Evolutionary conservation across 441 rosid genomes (phyloP), one percentile per base, ranked within the genome.

Genomic region (Mallotus japonicus): DNA sequence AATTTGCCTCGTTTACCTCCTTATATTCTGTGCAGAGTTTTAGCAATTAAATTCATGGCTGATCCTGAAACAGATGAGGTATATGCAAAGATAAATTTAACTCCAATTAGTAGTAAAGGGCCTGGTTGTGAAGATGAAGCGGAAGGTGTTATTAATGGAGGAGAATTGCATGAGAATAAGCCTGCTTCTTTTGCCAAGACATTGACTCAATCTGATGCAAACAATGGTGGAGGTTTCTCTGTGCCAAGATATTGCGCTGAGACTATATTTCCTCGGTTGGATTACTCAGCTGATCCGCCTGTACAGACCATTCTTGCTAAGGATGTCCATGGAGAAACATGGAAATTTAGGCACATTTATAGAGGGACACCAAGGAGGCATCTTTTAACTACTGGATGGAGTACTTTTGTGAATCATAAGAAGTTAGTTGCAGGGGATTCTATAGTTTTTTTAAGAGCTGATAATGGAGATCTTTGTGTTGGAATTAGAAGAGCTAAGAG

Each of bases 361-460:
- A 85, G 99, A 75, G 99, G 99, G 0, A 95, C 99, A 0, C 99
- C 99, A 22, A 88, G 99, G n/a, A 84, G 99, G 24, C 99, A 95
- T 81, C 90, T 95, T 66, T 75, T 95, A 79, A 95, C 99, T 0
- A 95, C 99, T 1, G 99, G 99, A 1, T 95, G 99, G 99, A 93
- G 99, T 80, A 88, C 86, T 20, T 95, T 95, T 74, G 98, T 95
- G 69, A 95, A 91, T 75, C 95, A 91, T 80, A 95, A 95, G 92
- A 95, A 91, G 80, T 89, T 95, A 7, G 92, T 95, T 28, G 99
- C 99, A 0, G 99, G 99, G 51, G 99, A 95, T 82, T 93, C 99
- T 0, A 90, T 95, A 6, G 99, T 95, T 37, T 95, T 95, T 78
- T 78, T 91, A 69, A 83, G 97, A 73, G 90, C 90, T 0, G 97